Percentiles rank a stretch among this genome's conserved stretches.
Evolutionary conservation across 495 filamentous ascomycete species (phyloP).

Genomic region (Daldinia childiae): DNA sequence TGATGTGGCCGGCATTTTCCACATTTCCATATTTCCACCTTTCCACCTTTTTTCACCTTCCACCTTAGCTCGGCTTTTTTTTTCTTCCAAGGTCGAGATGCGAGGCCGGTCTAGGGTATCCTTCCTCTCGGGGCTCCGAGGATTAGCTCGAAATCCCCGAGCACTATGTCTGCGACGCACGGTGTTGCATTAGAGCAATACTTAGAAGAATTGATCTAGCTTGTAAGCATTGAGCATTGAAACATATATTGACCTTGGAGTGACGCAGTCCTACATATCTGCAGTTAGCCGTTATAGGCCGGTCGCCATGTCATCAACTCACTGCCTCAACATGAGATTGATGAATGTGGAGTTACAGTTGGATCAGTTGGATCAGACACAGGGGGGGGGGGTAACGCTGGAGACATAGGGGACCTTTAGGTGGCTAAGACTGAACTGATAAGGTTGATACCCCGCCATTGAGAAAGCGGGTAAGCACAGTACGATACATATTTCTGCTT

Average conservation of each 20-base stretch:
- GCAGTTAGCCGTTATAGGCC: slow-evolving; percentile 38
- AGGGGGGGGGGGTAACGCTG: background rate
- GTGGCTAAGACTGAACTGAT: slow-evolving; percentile 39
- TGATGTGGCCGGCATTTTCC: slow-evolving; percentile 28
- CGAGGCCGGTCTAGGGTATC: background rate
- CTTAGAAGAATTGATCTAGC: slow-evolving; percentile 1
- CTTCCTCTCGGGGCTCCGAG: slow-evolving; percentile 34
- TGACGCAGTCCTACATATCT: slow-evolving; percentile 36
- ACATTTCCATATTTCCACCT: background rate
- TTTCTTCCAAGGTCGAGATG: slow-evolving; percentile 1
- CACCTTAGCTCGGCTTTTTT: slow-evolving; percentile 3
- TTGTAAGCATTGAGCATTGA: slow-evolving; percentile 36
- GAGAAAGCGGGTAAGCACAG: slow-evolving; percentile 24
- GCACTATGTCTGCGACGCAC: slow-evolving; percentile 34
- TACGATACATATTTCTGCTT: background rate
- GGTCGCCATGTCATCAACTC: slow-evolving; percentile 37
- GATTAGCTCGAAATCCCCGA: slow-evolving; percentile 22
- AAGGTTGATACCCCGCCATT: slow-evolving; percentile 41
- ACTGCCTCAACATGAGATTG: slow-evolving; percentile 40
- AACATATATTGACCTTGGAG: slow-evolving; percentile 37
- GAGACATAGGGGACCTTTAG: slow-evolving; percentile 17
- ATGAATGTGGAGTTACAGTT: slow-evolving; percentile 34
- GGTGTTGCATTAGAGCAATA: slow-evolving; percentile 32
- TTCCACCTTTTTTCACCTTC: slow-evolving; percentile 1
- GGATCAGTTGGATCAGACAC: slow-evolving; percentile 34